Conservation (phyloP, 495 filamentous ascomycete species). For the Aspergillus cristatus region DNA sequence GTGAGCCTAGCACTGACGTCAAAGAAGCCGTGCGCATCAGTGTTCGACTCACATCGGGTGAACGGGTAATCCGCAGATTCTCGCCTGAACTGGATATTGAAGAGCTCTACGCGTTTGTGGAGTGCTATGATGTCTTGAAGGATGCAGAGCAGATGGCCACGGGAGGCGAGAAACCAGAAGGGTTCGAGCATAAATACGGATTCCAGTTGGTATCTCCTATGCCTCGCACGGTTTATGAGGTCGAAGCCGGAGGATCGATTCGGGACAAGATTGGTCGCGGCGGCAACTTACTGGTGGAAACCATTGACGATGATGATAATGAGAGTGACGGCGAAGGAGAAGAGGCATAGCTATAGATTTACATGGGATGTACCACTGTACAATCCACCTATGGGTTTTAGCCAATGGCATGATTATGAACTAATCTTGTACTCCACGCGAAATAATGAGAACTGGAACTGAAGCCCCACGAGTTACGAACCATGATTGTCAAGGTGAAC, state of each 20-base stretch:
- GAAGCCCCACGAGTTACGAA: too few relatives aligned
- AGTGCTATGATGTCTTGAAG: slow-evolving; percentile 67
- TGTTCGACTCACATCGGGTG: slow-evolving; percentile 63
- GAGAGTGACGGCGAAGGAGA: slow-evolving; percentile 28
- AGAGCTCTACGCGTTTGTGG: slow-evolving; percentile 92
- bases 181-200: slow-evolving; percentile 66
- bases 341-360: slow-evolving; percentile 1
- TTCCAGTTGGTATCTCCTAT: slow-evolving; percentile 78
- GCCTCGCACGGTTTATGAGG: slow-evolving; percentile 68
- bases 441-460: too few relatives aligned
- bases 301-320: slow-evolving; percentile 49
- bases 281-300: slow-evolving; percentile 83
- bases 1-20: slow-evolving; percentile 55
- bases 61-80: slow-evolving; percentile 71
- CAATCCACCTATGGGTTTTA: too few relatives aligned
- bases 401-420: too few relatives aligned
- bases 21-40: slow-evolving; percentile 74
- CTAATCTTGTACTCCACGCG: too few relatives aligned
- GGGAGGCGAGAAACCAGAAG: slow-evolving; percentile 45
- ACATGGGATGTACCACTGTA: too few relatives aligned
- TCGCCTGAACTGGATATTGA: slow-evolving; percentile 56
- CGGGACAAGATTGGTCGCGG: slow-evolving; percentile 67
- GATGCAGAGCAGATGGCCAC: slow-evolving; percentile 19
- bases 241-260: slow-evolving; percentile 54
- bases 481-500: too few relatives aligned